Evolutionary conservation across 148 eudicot genomes (phyloP), one percentile per base, ranked within the genome.

Genomic region (Nyssa sinensis): DNA sequence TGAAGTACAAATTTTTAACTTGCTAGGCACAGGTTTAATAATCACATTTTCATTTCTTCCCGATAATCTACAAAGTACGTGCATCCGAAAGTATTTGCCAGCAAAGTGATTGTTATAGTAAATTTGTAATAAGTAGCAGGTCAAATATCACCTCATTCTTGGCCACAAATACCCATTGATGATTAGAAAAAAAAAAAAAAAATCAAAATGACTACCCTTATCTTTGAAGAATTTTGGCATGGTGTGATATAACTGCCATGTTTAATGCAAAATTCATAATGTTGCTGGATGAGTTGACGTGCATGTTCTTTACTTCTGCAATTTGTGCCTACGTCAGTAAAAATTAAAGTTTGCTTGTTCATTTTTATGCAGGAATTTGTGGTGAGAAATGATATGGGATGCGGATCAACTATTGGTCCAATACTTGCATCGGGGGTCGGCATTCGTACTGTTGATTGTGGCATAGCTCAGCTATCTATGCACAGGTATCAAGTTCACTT

Each of bases 341-440:
- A 11, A 51, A 71, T 31, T 41, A 10, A 62, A 49, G 29, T 62
- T 31, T 72, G 16, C 69, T 30, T 49, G 24, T 74, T 51, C 49
- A 35, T 24, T 61, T 37, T 14, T 34, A 31, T 81, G 70, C 75
- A 94, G 98, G 98, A 94, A 64, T 94, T 94, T 83, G 98, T 88
- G 83, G 98, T 92, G 80, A 88, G 96, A 87, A 94, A 94, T 77
- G 98, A 94, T 84, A 94, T 94, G 98, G 98, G 98, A 44, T 94
- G 98, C 84, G 98, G 98, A 71, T 94, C 98, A 25, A 94, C 98
- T 71, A 94, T 94, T 53, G 98, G 98, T 62, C 98, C 98, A 62
- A 94, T 94, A 80, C 92, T 94, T 74, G 97, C 98, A 85, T 84
- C 97, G 7, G 98, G 97, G 63, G 84, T 92, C 63, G 98, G 97